These are phyloP conservation scores for Hydrangea macrophylla DNA, from an alignment of 148 eudicot genomes.

Conservation along the genomic window DNA sequence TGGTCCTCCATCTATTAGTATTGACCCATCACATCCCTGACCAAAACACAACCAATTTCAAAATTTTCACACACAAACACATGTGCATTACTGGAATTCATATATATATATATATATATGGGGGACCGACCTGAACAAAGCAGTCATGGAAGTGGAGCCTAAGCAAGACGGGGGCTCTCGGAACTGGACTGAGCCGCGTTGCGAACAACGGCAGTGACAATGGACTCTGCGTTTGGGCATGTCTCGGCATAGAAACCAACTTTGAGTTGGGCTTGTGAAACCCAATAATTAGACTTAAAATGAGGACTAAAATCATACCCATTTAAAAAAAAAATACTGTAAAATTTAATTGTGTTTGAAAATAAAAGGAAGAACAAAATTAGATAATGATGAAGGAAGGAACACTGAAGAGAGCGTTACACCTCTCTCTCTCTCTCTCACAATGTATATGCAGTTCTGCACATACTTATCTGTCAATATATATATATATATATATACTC, in stretches of 20 bases:
- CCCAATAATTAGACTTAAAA: conserved; percentile 12
- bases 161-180: conserved; percentile 40
- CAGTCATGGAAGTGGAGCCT: conserved; percentile 76
- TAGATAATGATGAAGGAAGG: too few relatives aligned
- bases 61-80: neutral
- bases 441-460: too few relatives aligned
- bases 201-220: conserved; percentile 32
- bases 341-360: neutral
- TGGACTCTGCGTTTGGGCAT: conserved; percentile 55
- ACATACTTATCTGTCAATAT: too few relatives aligned
- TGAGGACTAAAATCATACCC: conserved; percentile 4
- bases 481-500: too few relatives aligned
- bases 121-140: conserved; percentile 66
- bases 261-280: conserved; percentile 36
- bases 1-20: conserved; percentile 37
- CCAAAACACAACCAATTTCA: neutral
- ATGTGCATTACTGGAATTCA: neutral
- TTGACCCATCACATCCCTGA: conserved; percentile 77
- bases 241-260: conserved; percentile 44
- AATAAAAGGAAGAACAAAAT: neutral
- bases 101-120: neutral
- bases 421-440: too few relatives aligned
- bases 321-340: too few relatives aligned
- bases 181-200: conserved; percentile 28
- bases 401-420: too few relatives aligned